These are phyloP conservation scores for Backusella mclennaniae DNA, from an alignment of 192 early-diverging fungal species.

Conservation along the genomic window DNA sequence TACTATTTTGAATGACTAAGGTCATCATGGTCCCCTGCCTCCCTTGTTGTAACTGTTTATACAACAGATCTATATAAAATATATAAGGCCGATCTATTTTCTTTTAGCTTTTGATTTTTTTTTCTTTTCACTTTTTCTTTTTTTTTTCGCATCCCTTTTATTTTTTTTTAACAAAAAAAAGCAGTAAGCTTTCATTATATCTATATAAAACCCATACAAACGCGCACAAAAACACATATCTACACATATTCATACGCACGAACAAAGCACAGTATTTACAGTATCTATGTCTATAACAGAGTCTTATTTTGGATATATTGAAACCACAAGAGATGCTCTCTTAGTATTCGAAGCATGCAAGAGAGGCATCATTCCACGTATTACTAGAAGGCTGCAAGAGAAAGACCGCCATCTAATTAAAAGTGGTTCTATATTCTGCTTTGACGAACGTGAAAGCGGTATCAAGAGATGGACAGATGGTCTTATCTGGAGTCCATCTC, in stretches of 20 bases:
- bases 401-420: slow-evolving; percentile 66
- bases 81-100: not conserved
- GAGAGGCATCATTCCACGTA: slow-evolving; percentile 59
- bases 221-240: not conserved
- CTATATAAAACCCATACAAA: not conserved
- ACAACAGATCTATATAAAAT: not conserved
- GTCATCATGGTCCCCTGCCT: not conserved
- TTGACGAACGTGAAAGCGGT: slow-evolving; percentile 76
- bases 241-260: not conserved
- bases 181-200: not conserved
- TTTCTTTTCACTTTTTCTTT: not conserved
- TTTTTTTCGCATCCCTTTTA: not conserved
- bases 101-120: not conserved
- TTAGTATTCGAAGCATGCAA: slow-evolving; percentile 77
- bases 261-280: not conserved
- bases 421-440: slow-evolving; percentile 77
- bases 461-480: slow-evolving; percentile 91
- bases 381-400: slow-evolving; percentile 67
- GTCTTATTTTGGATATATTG: slow-evolving; percentile 62
- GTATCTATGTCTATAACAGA: slow-evolving; percentile 25
- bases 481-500: slow-evolving; percentile 77
- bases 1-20: slow-evolving; percentile 1
- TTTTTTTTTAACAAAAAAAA: not conserved
- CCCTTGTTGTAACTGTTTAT: not conserved
- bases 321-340: slow-evolving; percentile 72